These are phyloP conservation scores for Skeletonema menzelii DNA, from an alignment of 108 stramenopile species.

Conservation along the genomic window DNA sequence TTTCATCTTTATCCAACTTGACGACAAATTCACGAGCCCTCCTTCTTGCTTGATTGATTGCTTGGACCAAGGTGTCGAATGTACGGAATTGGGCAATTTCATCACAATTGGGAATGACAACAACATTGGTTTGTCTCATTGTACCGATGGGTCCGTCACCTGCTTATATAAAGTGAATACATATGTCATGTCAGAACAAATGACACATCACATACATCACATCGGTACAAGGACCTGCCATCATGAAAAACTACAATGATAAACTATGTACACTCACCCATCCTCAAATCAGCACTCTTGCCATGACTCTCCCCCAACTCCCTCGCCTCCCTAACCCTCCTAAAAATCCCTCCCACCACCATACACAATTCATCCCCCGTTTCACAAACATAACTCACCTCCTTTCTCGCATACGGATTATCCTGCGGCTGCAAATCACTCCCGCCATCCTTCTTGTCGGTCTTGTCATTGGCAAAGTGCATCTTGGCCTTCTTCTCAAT, in stretches of 20 bases:
- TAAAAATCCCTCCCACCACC: constrained; percentile 71
- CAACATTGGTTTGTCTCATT: constrained; percentile 72
- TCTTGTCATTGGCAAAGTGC: constrained; percentile 34
- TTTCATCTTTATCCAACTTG: constrained; percentile 8
- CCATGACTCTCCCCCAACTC: constrained; percentile 71
- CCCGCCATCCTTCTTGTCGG: background rate
- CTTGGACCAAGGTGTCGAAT: constrained; percentile 62
- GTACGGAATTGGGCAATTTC: constrained; percentile 48
- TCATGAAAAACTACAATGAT: no score
- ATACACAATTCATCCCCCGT: constrained; percentile 42
- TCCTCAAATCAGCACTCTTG: constrained; percentile 35
- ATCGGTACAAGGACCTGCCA: no score
- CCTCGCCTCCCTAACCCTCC: constrained; percentile 73
- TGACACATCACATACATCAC: background rate
- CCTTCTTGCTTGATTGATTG: constrained; percentile 72
- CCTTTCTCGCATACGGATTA: constrained; percentile 76
- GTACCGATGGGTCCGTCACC: constrained; percentile 36
- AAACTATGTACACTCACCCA: constrained; percentile 19
- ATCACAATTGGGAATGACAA: constrained; percentile 73
- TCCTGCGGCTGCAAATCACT: background rate
- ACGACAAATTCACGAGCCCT: constrained; percentile 73
- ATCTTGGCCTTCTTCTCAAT: constrained; percentile 9
- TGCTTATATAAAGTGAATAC: constrained; percentile 10
- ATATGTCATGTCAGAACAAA: background rate
- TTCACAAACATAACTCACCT: constrained; percentile 82